Evolutionary conservation across 2,329 filamentous ascomycete species (phyloP).

Genomic region (Botrytis pseudocinerea): DNA sequence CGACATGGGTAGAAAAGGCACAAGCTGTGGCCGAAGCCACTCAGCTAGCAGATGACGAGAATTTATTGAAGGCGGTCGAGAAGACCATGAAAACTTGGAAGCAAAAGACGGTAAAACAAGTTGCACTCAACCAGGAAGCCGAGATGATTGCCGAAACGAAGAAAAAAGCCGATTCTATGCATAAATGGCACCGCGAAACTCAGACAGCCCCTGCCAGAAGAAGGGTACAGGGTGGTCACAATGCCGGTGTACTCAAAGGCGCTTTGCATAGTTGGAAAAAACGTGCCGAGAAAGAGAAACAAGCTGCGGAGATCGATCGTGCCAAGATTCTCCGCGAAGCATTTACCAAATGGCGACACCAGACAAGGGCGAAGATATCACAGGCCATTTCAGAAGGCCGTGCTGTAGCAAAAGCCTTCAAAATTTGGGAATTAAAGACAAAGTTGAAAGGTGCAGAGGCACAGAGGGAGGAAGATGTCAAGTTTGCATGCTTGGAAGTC

Average conservation of each 20-base stretch:
- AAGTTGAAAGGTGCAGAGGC: slow-evolving; percentile 40
- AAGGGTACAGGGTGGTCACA: slow-evolving; percentile 47
- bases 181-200: slow-evolving; percentile 36
- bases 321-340: slow-evolving; percentile 56
- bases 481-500: slow-evolving; percentile 43
- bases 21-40: slow-evolving; percentile 29
- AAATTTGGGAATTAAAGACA: slow-evolving; percentile 60
- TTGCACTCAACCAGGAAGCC: slow-evolving; percentile 28
- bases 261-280: slow-evolving; percentile 53
- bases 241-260: slow-evolving; percentile 48
- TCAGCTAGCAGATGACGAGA: slow-evolving; percentile 31
- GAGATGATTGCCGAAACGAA: slow-evolving; percentile 24
- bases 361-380: slow-evolving; percentile 54
- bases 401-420: slow-evolving; percentile 55
- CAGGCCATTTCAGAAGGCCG: slow-evolving; percentile 55
- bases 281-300: slow-evolving; percentile 46
- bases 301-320: slow-evolving; percentile 52
- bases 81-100: slow-evolving; percentile 35
- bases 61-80: slow-evolving; percentile 28
- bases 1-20: slow-evolving; percentile 32
- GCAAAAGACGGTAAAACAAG: slow-evolving; percentile 25
- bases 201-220: slow-evolving; percentile 34
- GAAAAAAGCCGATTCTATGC: slow-evolving; percentile 27
- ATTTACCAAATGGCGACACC: slow-evolving; percentile 63
- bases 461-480: slow-evolving; percentile 44